Percentiles rank a stretch among this genome's conserved stretches.
These are phyloP conservation scores for Isabelozyma rhagii DNA, from an alignment of 805 yeast genomes.

Conservation along the genomic window DNA sequence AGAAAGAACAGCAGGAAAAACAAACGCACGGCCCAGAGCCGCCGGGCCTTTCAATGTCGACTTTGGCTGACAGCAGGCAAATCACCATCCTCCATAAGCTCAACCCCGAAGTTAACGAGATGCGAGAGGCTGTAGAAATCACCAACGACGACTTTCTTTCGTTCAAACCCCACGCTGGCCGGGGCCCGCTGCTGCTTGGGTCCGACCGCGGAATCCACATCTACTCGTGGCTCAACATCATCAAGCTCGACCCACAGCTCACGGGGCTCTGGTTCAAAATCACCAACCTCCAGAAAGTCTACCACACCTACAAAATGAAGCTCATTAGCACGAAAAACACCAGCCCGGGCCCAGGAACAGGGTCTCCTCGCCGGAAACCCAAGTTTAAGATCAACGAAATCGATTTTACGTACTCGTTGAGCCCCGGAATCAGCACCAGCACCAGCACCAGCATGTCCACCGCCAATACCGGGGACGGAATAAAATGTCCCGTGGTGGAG, in stretches of 20 bases:
- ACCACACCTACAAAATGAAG: constrained; percentile 33
- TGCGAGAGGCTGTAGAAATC: not conserved
- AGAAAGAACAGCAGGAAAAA: too few relatives aligned
- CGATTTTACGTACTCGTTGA: constrained; percentile 19
- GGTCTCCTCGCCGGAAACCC: constrained; percentile 1
- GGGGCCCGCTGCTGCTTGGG: constrained; percentile 5
- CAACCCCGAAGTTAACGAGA: not conserved
- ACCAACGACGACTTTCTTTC: constrained; percentile 9
- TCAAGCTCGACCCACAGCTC: constrained; percentile 38
- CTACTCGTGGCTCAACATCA: constrained; percentile 38
- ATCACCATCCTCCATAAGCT: constrained; percentile 2
- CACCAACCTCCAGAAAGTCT: constrained; percentile 37
- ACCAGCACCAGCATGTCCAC: not conserved
- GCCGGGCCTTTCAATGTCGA: too few relatives aligned
- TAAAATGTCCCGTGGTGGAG: constrained; percentile 38
- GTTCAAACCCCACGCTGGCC: constrained; percentile 3
- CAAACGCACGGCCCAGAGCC: too few relatives aligned
- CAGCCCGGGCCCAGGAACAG: not conserved
- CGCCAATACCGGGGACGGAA: not conserved
- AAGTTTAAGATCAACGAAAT: constrained; percentile 18
- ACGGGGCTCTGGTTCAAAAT: constrained; percentile 40
- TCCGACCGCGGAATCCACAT: constrained; percentile 4
- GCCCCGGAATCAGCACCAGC: not conserved
- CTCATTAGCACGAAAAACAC: constrained; percentile 3
- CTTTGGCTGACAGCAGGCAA: not conserved